A percentile compares a stretch with the other conserved stretches of the same genome.
Conservation (phyloP, 2,329 filamentous ascomycete species). For the Trichoderma pleuroti region DNA sequence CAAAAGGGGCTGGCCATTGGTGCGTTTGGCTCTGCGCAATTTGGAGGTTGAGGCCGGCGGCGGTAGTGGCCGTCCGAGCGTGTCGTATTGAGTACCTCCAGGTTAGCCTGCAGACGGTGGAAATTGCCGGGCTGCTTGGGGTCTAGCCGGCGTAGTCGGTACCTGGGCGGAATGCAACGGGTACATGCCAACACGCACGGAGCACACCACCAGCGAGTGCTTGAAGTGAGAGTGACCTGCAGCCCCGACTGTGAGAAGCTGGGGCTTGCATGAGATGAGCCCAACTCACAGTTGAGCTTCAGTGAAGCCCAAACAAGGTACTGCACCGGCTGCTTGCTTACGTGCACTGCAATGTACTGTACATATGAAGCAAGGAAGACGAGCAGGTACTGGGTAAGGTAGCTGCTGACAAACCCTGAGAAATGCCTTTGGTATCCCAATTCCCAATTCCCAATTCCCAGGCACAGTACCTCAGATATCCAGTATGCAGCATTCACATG, state of each 20-base stretch:
- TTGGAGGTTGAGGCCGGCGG: neutral
- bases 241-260: neutral
- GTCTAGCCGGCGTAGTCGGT: neutral
- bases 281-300: neutral
- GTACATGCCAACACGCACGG: neutral
- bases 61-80: neutral
- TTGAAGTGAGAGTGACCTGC: neutral
- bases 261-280: conserved; percentile 7
- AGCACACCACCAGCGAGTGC: neutral
- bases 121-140: neutral
- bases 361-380: neutral
- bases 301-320: neutral
- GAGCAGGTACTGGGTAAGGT: too few relatives aligned
- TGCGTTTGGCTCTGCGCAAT: conserved; percentile 12
- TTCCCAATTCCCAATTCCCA: neutral
- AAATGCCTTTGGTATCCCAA: neutral
- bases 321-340: neutral
- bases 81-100: neutral
- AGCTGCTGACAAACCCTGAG: neutral
- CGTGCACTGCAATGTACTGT: neutral
- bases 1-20: conserved; percentile 19
- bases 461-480: too few relatives aligned
- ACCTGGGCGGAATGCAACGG: neutral
- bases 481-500: neutral
- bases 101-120: neutral